Evolutionary conservation across 2,329 filamentous ascomycete genomes (phyloP), one percentile per base, ranked within the genome.

Genomic region (Ophiocordyceps camponoti-saundersi): DNA sequence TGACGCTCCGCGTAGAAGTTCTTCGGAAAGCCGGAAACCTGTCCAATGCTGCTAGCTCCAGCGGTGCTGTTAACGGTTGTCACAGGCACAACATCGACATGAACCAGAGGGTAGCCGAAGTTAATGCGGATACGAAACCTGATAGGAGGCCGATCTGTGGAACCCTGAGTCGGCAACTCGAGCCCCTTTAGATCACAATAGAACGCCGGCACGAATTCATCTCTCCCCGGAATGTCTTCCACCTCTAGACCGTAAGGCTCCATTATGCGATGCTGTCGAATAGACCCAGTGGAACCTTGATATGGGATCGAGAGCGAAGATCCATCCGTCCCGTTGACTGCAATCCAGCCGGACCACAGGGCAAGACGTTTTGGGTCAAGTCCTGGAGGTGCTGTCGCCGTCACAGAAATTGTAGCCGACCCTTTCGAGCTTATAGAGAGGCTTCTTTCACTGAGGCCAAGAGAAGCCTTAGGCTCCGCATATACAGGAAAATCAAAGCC

Each of bases 291-390:
- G 18, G 21, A 12, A 18, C 39, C 39, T 47, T 65, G 58, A 52
- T 70, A 70, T 0, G 67, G 66, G 8, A 70, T 53, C 2, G 60
- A 61, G 12, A 68, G 54, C 2, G 57, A 56, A 20, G 57, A 54
- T 15, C 62, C 63, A 29, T 67, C 65, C 8, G 61, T 62, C 20
- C 65, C 61, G 45, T 65, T 66, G 46, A 70, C 57, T 11, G 62
- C 54, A 30, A 70, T 57, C 51, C 61, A 68, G 12, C 67, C 67
- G 5, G 63, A 65, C 57, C 66, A 70, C 3, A 69, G 56, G 2
- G 64, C 65, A 1, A 69, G 55, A 39, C 61, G 63, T 1, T 53
- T 56, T 20, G 56, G 10, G 70, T 41, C n/a, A 10, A 41, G n/a
- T 12, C 18, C 18, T n/a, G 11, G 8, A 18, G 39, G 39, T 7